Conservation (phyloP, 1,284 basidiomycete genomes). For the Anthracocystis walkeri region DNA sequence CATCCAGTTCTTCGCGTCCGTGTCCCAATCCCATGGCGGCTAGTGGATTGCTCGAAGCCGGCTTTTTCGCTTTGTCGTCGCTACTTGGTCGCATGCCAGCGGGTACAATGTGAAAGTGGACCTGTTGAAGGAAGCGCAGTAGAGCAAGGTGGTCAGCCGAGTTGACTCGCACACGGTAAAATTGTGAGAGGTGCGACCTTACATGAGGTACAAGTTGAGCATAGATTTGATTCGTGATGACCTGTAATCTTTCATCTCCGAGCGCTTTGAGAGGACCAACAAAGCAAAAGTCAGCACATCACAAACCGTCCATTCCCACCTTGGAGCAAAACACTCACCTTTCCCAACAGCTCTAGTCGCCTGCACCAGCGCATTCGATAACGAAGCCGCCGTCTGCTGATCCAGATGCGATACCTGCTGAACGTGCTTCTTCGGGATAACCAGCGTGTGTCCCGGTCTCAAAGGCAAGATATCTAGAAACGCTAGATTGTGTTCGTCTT, state of each 20-base stretch:
- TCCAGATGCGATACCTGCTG: conserved; percentile 25
- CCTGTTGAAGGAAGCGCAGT: conserved; percentile 71
- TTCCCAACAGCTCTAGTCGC: conserved; percentile 44
- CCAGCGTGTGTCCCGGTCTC: conserved; percentile 71
- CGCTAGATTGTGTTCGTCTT: conserved; percentile 76
- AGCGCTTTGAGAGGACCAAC: conserved; percentile 26
- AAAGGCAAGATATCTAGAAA: conserved; percentile 81
- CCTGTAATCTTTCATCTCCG: conserved; percentile 58
- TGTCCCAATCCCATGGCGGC: conserved; percentile 47
- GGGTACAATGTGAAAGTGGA: conserved; percentile 83
- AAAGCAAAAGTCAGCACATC: conserved; percentile 1
- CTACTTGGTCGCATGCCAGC: conserved; percentile 73
- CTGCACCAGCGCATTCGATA: conserved; percentile 40
- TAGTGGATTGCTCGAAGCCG: conserved; percentile 25
- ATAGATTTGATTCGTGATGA: conserved; percentile 75
- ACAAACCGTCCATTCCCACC: neutral
- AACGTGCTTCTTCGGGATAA: conserved; percentile 52
- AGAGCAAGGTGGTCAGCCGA: conserved; percentile 4
- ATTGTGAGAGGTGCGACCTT: conserved; percentile 53
- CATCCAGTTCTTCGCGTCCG: conserved; percentile 60
- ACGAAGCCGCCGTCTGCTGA: conserved; percentile 24
- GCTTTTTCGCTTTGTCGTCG: conserved; percentile 12
- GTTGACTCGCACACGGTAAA: neutral
- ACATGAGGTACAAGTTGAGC: conserved; percentile 84
- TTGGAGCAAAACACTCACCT: conserved; percentile 21